Conservation (phyloP, 2,329 filamentous ascomycete species). For the Coniochaeta pulveracea region DNA sequence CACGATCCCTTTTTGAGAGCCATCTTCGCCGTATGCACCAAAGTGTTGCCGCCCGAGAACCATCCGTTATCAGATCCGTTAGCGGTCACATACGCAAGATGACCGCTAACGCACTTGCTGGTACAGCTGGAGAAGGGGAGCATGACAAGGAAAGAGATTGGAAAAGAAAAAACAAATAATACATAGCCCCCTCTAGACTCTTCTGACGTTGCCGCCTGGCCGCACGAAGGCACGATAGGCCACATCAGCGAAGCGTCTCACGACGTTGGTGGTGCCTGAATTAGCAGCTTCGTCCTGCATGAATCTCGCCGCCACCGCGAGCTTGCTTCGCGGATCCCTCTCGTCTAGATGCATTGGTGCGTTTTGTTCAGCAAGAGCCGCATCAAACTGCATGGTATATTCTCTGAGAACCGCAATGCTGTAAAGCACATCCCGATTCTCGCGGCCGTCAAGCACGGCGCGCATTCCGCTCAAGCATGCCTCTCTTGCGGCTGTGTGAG, state of each 20-base stretch:
- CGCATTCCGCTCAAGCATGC: slow-evolving; percentile 55
- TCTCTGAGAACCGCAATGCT: slow-evolving; percentile 74
- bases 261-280: slow-evolving; percentile 59
- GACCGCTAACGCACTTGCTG: no score
- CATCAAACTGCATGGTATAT: slow-evolving; percentile 53
- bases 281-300: slow-evolving; percentile 52
- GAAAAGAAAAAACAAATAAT: background rate
- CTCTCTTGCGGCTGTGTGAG: slow-evolving; percentile 44
- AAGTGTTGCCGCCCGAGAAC: no score
- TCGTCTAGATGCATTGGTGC: slow-evolving; percentile 52
- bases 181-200: background rate
- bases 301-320: slow-evolving; percentile 60
- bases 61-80: no score
- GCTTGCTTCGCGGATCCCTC: slow-evolving; percentile 52
- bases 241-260: slow-evolving; percentile 59
- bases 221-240: slow-evolving; percentile 48
- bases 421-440: slow-evolving; percentile 86
- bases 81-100: no score
- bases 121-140: no score
- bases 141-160: background rate
- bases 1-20: no score
- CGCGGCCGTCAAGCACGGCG: slow-evolving; percentile 62
- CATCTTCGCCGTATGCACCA: no score
- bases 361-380: slow-evolving; percentile 40
- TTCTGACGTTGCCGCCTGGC: slow-evolving; percentile 35